phyloP scores from a whole-genome alignment of 805 yeast species.

The Wickerhamiella alocasiicola region DNA sequence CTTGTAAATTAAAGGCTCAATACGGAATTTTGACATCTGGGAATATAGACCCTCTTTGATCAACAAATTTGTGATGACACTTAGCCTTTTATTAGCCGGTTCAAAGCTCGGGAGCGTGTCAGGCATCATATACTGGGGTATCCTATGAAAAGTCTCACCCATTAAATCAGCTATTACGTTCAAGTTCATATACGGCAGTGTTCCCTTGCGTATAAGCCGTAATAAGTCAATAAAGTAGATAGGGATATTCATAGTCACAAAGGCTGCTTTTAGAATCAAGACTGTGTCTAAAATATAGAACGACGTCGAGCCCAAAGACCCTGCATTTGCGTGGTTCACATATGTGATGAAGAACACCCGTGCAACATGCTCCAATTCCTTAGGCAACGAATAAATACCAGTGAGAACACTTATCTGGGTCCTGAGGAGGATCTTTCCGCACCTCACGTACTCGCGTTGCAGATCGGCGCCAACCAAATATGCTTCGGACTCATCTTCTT shows the following conservation, averaged over 20 bases:
- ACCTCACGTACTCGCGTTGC: neutral
- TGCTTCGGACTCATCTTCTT: neutral
- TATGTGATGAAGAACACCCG: neutral
- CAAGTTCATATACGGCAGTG: slow-evolving; percentile 24
- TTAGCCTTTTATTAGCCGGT: slow-evolving; percentile 11
- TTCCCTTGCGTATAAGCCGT: slow-evolving; percentile 21
- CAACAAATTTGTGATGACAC: neutral
- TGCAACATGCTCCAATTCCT: neutral
- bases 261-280: slow-evolving; percentile 25
- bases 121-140: neutral
- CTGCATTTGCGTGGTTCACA: neutral
- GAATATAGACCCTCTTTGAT: neutral
- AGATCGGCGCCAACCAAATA: neutral
- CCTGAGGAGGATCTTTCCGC: neutral
- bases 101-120: slow-evolving; percentile 1
- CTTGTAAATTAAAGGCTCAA: slow-evolving; percentile 31
- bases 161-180: too few species aligned
- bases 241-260: slow-evolving; percentile 19
- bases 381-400: neutral
- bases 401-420: neutral
- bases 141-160: too few species aligned
- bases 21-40: too few species aligned
- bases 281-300: slow-evolving; percentile 15
- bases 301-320: neutral
- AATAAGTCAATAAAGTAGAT: slow-evolving; percentile 21